Conservation (phyloP, 305 asterid genomes). For the Solanum chacoense region DNA sequence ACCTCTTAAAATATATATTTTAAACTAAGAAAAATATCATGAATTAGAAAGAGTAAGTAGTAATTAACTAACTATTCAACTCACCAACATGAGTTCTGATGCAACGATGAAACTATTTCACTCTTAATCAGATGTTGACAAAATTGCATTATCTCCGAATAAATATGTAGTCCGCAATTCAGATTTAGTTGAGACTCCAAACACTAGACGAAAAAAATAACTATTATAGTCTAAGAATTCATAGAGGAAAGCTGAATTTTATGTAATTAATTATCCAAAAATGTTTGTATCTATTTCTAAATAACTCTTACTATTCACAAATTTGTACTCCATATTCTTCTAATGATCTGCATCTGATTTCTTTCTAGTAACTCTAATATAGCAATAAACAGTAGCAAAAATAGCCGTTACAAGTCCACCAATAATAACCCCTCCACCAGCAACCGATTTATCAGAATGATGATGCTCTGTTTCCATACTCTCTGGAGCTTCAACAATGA, state of each 20-base stretch:
- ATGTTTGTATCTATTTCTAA: neutral
- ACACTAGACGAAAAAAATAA: too few species aligned
- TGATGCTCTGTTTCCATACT: constrained; percentile 29
- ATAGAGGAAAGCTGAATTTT: neutral
- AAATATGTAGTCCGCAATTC: neutral
- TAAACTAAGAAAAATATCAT: too few species aligned
- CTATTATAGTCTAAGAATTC: neutral
- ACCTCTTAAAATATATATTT: too few species aligned
- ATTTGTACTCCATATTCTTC: neutral
- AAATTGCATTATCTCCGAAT: too few species aligned
- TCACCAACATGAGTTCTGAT: too few species aligned
- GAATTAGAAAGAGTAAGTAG: too few species aligned
- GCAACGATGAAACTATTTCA: too few species aligned
- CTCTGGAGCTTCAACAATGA: constrained; percentile 41
- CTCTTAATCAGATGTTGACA: too few species aligned
- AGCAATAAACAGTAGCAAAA: constrained; percentile 66
- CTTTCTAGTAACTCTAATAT: constrained; percentile 58
- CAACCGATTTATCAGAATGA: constrained; percentile 43
- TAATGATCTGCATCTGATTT: neutral
- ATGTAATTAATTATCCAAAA: neutral
- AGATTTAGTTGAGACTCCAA: too few species aligned
- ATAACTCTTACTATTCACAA: neutral
- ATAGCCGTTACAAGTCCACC: constrained; percentile 68
- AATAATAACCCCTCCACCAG: constrained; percentile 65
- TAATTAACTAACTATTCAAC: too few species aligned